Percentiles rank a stretch among this genome's conserved stretches.
Conservation (phyloP, 495 filamentous ascomycete species). For the Aspergillus campestris region DNA sequence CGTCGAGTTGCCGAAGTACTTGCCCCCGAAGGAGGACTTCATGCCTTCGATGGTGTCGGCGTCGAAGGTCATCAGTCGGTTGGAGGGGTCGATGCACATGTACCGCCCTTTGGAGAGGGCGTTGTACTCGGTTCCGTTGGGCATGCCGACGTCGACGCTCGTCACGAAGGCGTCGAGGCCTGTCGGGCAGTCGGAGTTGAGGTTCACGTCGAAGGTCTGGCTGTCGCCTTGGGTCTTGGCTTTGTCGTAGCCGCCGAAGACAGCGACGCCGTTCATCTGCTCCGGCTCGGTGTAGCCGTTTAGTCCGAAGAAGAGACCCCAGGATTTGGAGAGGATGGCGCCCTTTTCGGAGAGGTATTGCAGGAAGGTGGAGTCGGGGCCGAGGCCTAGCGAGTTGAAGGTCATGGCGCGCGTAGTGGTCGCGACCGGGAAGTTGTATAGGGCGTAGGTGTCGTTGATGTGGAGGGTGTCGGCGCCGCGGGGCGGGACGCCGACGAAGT, state of each 20-base stretch:
- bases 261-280: constrained; percentile 29
- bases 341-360: constrained; percentile 20
- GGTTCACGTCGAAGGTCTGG: constrained; percentile 14
- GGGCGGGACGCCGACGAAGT: background rate
- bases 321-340: constrained; percentile 29
- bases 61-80: no score
- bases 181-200: constrained; percentile 15
- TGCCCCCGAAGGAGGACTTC: background rate
- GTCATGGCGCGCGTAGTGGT: constrained; percentile 9
- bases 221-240: constrained; percentile 29
- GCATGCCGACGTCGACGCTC: constrained; percentile 24
- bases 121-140: constrained; percentile 21
- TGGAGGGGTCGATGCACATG: constrained; percentile 1
- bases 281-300: constrained; percentile 17
- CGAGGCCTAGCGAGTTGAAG: constrained; percentile 20
- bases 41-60: background rate
- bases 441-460: constrained; percentile 4
- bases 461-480: background rate
- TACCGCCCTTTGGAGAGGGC: background rate
- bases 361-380: constrained; percentile 34
- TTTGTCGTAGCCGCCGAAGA: constrained; percentile 38
- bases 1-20: background rate
- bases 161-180: constrained; percentile 27
- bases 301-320: constrained; percentile 35
- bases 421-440: constrained; percentile 14